Percentiles rank a stretch among this genome's conserved stretches.
Evolutionary conservation across 2,329 filamentous ascomycete genomes (phyloP).

Genomic region (Claviceps capensis): DNA sequence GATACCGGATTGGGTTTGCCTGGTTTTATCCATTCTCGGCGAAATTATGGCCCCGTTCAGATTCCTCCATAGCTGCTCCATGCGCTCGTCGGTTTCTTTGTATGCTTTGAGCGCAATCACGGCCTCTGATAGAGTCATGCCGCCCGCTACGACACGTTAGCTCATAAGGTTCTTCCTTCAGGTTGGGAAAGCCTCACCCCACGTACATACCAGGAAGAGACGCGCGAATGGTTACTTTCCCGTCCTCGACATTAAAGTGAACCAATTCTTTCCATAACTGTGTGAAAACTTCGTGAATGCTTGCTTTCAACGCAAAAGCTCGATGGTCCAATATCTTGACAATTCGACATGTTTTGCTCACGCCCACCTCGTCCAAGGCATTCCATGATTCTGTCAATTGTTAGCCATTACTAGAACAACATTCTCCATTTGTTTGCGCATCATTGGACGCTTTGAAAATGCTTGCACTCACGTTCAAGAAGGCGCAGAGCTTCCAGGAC

Average conservation of each 20-base stretch:
- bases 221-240: slow-evolving; percentile 42
- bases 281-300: slow-evolving; percentile 52
- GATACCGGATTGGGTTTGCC: slow-evolving; percentile 24
- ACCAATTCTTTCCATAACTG: slow-evolving; percentile 60
- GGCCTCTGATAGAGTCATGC: slow-evolving; percentile 39
- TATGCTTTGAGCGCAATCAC: slow-evolving; percentile 43
- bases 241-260: slow-evolving; percentile 40
- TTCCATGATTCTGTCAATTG: slow-evolving; percentile 35
- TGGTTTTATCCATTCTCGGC: slow-evolving; percentile 39
- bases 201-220: slow-evolving; percentile 31
- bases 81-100: slow-evolving; percentile 46
- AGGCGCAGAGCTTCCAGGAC: slow-evolving; percentile 43
- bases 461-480: slow-evolving; percentile 37
- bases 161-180: not conserved
- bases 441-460: not conserved
- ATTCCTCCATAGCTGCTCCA: slow-evolving; percentile 47
- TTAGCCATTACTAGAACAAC: slow-evolving; percentile 7
- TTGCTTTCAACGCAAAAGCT: slow-evolving; percentile 50
- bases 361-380: slow-evolving; percentile 44
- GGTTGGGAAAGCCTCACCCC: not conserved
- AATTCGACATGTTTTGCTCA: slow-evolving; percentile 47
- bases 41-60: slow-evolving; percentile 47
- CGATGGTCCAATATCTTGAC: slow-evolving; percentile 52
- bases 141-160: slow-evolving; percentile 27
- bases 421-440: not conserved